phyloP scores from a whole-genome alignment of 345 rosid genomes.

The Gynandropsis gynandra region DNA sequence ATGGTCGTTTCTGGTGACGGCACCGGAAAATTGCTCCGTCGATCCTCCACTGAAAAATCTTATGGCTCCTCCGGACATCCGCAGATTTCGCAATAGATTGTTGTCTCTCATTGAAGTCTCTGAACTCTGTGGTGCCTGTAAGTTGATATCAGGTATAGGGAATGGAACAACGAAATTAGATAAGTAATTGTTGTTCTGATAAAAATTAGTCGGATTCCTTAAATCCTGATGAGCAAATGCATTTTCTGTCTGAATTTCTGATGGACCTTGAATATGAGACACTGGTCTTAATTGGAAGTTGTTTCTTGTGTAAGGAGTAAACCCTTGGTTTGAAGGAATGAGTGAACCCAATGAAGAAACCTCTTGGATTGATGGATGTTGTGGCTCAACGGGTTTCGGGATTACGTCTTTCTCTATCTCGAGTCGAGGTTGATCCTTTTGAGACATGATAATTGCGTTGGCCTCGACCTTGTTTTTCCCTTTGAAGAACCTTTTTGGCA shows the following conservation, averaged over 20 bases:
- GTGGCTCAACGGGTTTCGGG: conserved; percentile 14
- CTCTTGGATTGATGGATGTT: conserved; percentile 8
- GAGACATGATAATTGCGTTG: conserved; percentile 9
- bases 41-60: conserved; percentile 5
- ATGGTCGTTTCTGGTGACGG: too few species aligned
- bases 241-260: conserved; percentile 18
- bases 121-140: conserved; percentile 14
- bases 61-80: conserved; percentile 16
- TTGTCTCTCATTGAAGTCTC: conserved; percentile 22
- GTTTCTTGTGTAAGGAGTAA: conserved; percentile 9
- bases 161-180: conserved; percentile 22
- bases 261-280: conserved; percentile 17
- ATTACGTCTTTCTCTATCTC: conserved; percentile 14
- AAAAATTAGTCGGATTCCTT: conserved; percentile 5
- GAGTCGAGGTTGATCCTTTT: conserved; percentile 5
- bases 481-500: too few species aligned
- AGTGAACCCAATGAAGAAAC: conserved; percentile 14
- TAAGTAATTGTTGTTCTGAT: conserved; percentile 17
- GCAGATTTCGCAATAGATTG: conserved; percentile 16
- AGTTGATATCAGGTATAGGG: conserved; percentile 13
- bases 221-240: not conserved
- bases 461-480: conserved; percentile 19
- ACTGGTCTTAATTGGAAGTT: conserved; percentile 18
- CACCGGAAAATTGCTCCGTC: too few species aligned
- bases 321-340: conserved; percentile 19